Evolutionary conservation across 2,329 filamentous ascomycete genomes (phyloP).

Genomic region (Neonectria magnoliae): DNA sequence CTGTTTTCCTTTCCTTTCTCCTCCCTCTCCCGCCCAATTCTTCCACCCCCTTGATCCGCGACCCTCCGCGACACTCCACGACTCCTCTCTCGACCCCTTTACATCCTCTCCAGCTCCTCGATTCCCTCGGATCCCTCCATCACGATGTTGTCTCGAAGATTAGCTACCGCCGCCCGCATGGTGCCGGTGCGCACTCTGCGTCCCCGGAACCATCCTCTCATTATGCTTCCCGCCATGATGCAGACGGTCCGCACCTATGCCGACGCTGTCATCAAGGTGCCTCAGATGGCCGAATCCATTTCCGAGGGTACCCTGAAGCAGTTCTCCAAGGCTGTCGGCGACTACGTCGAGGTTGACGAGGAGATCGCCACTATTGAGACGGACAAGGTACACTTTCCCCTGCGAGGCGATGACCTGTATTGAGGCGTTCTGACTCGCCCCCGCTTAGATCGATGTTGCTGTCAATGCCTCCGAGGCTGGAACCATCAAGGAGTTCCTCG

Average conservation of each 20-base stretch:
- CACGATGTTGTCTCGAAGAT: conserved; percentile 57
- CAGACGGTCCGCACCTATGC: conserved; percentile 73
- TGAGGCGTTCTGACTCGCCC: background rate
- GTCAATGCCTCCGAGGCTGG: conserved; percentile 94
- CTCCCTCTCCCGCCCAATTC: background rate
- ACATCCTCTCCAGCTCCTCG: background rate
- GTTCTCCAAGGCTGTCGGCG: conserved; percentile 91
- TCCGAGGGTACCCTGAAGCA: conserved; percentile 97
- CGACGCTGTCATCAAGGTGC: conserved; percentile 90
- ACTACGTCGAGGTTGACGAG: conserved; percentile 94
- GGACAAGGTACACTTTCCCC: conserved; percentile 77
- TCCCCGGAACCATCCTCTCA: conserved; percentile 42
- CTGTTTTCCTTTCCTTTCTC: background rate
- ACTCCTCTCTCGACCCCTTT: background rate
- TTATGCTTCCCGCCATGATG: conserved; percentile 61
- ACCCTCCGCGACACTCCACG: background rate
- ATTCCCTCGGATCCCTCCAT: background rate
- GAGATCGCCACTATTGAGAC: conserved; percentile 99
- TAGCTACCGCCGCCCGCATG: conserved; percentile 55
- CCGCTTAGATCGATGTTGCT: conserved; percentile 85
- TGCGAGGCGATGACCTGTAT: background rate
- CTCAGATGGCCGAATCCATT: conserved; percentile 98
- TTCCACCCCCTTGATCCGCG: background rate
- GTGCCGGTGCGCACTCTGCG: conserved; percentile 54
- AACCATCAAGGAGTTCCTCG: conserved; percentile 90